These are phyloP conservation scores for Mallotus repandus DNA, from an alignment of 441 rosid species.

Conservation along the genomic window DNA sequence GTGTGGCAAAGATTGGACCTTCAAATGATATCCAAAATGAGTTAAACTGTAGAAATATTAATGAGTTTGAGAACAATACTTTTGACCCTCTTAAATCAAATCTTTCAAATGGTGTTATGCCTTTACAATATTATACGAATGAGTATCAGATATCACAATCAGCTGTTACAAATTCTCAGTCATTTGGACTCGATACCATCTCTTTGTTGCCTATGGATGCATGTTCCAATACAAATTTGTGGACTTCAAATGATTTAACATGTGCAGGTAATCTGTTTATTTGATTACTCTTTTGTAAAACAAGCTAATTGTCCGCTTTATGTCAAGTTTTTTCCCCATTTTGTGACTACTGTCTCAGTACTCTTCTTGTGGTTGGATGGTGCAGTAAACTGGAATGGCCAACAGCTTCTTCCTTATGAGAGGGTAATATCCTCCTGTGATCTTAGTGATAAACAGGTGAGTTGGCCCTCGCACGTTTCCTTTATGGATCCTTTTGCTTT, in stretches of 20 bases:
- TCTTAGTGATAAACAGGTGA: conserved; percentile 38
- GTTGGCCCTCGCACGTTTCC: conserved; percentile 25
- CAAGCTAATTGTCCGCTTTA: not conserved
- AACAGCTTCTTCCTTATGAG: conserved; percentile 25
- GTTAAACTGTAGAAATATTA: conserved; percentile 41
- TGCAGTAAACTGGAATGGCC: conserved; percentile 38
- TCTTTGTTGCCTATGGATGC: conserved; percentile 30
- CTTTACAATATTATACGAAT: conserved; percentile 80
- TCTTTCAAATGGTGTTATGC: conserved; percentile 66
- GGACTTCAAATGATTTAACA: conserved; percentile 34
- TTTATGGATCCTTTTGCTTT: not conserved
- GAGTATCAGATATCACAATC: conserved; percentile 75
- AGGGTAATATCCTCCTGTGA: conserved; percentile 20
- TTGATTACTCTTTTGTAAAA: conserved; percentile 16
- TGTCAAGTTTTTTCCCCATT: not conserved
- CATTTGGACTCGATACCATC: conserved; percentile 29
- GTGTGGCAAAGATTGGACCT: conserved; percentile 38
- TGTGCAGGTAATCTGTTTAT: conserved; percentile 30
- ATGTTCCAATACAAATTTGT: conserved; percentile 25
- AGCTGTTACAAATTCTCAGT: conserved; percentile 37
- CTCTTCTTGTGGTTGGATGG: conserved; percentile 14
- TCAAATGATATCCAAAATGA: conserved; percentile 79
- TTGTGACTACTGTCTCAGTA: not conserved
- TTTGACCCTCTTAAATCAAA: conserved; percentile 36
- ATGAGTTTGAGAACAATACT: conserved; percentile 45